phyloP scores from a whole-genome alignment of 257 asterid species.

The Ligustrum vulgare region DNA sequence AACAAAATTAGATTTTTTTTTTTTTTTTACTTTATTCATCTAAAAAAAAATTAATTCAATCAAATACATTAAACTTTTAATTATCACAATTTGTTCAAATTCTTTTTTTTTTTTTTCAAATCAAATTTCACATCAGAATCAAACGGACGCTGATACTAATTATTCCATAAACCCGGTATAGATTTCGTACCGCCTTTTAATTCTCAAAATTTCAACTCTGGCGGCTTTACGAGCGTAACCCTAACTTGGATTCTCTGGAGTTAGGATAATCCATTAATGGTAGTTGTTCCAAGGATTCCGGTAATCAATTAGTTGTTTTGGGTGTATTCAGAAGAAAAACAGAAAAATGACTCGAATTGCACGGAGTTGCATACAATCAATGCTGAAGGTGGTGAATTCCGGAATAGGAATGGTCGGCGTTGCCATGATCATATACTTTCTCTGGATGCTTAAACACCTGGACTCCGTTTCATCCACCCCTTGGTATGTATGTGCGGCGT shows the following conservation, averaged over 20 bases:
- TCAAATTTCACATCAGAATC: no score
- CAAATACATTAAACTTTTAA: no score
- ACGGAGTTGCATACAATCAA: constrained; percentile 66
- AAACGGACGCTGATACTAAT: no score
- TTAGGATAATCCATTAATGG: not conserved
- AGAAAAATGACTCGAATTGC: constrained; percentile 62
- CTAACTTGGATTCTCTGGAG: not conserved
- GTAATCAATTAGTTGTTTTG: not conserved
- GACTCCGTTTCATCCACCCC: constrained; percentile 36
- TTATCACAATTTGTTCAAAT: no score
- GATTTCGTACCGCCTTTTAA: no score
- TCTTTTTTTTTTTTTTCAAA: no score
- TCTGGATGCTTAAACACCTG: constrained; percentile 81
- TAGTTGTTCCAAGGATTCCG: not conserved
- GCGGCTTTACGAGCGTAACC: not conserved
- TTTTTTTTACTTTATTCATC: no score
- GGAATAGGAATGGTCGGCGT: constrained; percentile 77
- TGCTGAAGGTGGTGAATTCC: constrained; percentile 73
- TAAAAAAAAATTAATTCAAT: no score
- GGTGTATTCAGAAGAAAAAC: not conserved
- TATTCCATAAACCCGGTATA: no score
- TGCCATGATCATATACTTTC: constrained; percentile 69
- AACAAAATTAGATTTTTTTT: no score
- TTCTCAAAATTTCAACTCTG: not conserved
- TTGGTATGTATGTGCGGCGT: constrained; percentile 43